A percentile compares a stretch with the other conserved stretches of the same genome.
phyloP scores from a whole-genome alignment of 1,284 basidiomycete genomes.

The Salmacisia buchloeana region DNA sequence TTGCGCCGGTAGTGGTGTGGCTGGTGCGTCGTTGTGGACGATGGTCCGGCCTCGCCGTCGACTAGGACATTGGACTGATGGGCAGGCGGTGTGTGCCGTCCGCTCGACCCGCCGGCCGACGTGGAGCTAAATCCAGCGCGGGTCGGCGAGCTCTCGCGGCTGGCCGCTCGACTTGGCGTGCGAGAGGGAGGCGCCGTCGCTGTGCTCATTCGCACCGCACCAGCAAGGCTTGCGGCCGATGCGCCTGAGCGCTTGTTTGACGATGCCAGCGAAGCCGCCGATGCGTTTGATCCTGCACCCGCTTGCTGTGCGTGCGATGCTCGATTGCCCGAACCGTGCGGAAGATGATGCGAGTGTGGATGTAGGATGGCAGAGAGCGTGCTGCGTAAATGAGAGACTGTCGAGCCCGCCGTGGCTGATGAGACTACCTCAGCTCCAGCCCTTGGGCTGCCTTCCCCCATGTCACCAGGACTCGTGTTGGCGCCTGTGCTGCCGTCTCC shows the following conservation, averaged over 20 bases:
- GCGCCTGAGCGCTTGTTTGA: no score
- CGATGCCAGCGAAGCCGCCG: no score
- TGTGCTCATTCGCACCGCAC: neutral
- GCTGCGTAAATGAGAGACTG: neutral
- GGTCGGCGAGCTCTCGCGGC: neutral
- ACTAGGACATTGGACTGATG: neutral
- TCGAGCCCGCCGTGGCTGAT: no score
- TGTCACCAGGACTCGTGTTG: no score
- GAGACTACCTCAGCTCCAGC: neutral
- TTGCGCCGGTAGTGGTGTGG: neutral
- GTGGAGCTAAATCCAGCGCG: no score
- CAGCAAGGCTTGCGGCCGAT: neutral
- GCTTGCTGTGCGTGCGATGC: no score
- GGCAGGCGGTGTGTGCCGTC: neutral
- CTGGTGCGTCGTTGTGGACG: neutral
- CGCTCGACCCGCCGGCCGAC: no score
- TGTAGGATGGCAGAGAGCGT: neutral
- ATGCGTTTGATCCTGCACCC: no score
- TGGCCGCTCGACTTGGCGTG: neutral
- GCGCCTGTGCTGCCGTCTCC: neutral
- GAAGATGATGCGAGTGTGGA: neutral
- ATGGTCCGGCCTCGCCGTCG: neutral
- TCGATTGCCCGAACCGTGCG: no score
- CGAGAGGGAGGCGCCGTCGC: slow-evolving; percentile 3
- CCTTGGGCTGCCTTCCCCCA: no score